A percentile compares a stretch with the other conserved stretches of the same genome.
Conservation (phyloP, 805 yeast species). For the Candida vartiovaarae region DNA sequence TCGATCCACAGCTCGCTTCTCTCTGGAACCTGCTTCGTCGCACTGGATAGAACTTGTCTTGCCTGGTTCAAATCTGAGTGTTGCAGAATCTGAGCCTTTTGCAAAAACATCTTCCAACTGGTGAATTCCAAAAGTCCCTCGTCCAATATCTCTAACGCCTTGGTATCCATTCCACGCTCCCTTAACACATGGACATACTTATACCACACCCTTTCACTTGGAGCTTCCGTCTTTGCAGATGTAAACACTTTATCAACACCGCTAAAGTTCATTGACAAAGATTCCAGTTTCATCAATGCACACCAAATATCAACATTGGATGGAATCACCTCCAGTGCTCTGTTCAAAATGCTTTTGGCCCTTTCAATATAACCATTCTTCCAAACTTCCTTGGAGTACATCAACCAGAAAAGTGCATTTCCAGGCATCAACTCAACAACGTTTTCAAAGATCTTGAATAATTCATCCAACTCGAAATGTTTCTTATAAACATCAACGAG, state of each 20-base stretch:
- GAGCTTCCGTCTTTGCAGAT: constrained; percentile 29
- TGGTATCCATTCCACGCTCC: constrained; percentile 26
- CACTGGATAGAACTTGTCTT: constrained; percentile 39
- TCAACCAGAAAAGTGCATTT: constrained; percentile 46
- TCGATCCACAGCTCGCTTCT: constrained; percentile 47
- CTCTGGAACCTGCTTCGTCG: constrained; percentile 40
- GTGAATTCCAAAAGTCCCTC: constrained; percentile 46
- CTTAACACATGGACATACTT: constrained; percentile 51
- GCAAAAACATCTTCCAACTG: constrained; percentile 47
- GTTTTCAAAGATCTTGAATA: constrained; percentile 42
- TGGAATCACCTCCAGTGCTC: constrained; percentile 39
- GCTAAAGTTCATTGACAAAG: constrained; percentile 29
- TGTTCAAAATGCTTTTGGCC: constrained; percentile 47
- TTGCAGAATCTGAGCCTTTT: constrained; percentile 50
- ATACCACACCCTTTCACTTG: constrained; percentile 50
- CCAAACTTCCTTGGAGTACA: constrained; percentile 73
- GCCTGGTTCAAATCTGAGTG: constrained; percentile 32
- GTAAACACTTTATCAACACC: constrained; percentile 32
- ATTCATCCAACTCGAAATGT: constrained; percentile 21
- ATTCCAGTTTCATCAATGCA: constrained; percentile 64
- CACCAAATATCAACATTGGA: constrained; percentile 54
- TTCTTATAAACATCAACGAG: constrained; percentile 32
- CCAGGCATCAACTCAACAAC: constrained; percentile 46
- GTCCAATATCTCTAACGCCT: constrained; percentile 35
- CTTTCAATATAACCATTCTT: constrained; percentile 37